phyloP scores from a whole-genome alignment of 352 stramenopile genomes.

The Blastocystis sp. region DNA sequence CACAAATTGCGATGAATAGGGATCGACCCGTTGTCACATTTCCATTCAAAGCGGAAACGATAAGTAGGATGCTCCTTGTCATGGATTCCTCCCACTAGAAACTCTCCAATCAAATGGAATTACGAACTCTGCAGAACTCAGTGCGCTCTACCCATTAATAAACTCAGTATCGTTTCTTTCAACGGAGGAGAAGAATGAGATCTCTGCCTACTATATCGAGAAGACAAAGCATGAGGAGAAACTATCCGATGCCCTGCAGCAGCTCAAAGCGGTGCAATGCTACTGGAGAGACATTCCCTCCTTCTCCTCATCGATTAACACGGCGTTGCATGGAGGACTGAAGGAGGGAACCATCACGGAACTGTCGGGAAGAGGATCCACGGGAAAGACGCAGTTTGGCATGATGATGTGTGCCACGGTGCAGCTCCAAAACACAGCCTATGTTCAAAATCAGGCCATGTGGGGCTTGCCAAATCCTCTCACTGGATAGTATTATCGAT shows the following conservation, averaged over 20 bases:
- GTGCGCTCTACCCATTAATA: background rate
- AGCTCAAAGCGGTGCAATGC: background rate
- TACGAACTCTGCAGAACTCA: constrained; percentile 13
- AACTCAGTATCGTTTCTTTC: constrained; percentile 5
- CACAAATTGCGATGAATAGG: background rate
- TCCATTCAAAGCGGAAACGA: background rate
- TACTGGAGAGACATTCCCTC: constrained; percentile 47
- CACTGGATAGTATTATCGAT: constrained; percentile 17
- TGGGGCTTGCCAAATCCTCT: background rate
- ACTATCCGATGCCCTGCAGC: background rate
- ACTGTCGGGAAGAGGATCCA: constrained; percentile 40
- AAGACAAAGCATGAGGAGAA: background rate
- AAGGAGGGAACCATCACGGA: constrained; percentile 43
- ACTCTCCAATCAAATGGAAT: constrained; percentile 14
- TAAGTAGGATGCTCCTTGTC: background rate
- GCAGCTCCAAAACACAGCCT: constrained; percentile 29
- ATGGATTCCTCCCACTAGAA: background rate
- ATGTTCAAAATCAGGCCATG: constrained; percentile 6
- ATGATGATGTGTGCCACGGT: constrained; percentile 43
- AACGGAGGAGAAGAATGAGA: constrained; percentile 1
- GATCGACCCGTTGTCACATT: background rate
- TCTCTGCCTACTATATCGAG: constrained; percentile 17
- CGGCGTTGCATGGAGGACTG: background rate
- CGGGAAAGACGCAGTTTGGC: constrained; percentile 55
- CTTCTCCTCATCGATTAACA: background rate